phyloP scores from a whole-genome alignment of 1,284 basidiomycete genomes.

The Boletus calvinii region DNA sequence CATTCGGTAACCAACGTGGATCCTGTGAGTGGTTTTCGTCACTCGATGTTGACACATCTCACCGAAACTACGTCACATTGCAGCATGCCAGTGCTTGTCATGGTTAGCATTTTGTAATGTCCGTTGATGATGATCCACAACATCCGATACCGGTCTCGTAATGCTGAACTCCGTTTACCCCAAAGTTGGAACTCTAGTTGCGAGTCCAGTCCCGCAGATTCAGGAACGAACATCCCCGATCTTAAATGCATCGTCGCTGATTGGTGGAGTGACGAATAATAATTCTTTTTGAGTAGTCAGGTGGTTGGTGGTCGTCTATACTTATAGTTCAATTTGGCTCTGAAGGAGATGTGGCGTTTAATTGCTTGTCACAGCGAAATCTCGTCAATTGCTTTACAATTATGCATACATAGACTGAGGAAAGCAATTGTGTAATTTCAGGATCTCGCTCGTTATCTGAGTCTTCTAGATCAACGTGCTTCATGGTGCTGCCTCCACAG shows the following conservation, averaged over 20 bases:
- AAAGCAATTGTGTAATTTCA: background rate
- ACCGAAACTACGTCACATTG: slow-evolving; percentile 19
- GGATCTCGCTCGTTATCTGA: slow-evolving; percentile 4
- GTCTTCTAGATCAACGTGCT: background rate
- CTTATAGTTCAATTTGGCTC: slow-evolving; percentile 14
- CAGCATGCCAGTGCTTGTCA: slow-evolving; percentile 14
- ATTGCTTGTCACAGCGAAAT: slow-evolving; percentile 14
- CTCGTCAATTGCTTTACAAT: slow-evolving; percentile 3
- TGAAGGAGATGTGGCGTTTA: slow-evolving; percentile 29
- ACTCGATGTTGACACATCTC: slow-evolving; percentile 10
- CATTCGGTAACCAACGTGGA: slow-evolving; percentile 17
- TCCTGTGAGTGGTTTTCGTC: slow-evolving; percentile 24
- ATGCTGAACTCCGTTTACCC: slow-evolving; percentile 8
- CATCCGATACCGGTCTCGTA: slow-evolving; percentile 16
- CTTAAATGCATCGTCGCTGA: slow-evolving; percentile 1
- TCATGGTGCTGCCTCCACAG: slow-evolving; percentile 16
- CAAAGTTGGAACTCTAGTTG: background rate
- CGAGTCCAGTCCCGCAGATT: slow-evolving; percentile 2
- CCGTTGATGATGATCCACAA: slow-evolving; percentile 24
- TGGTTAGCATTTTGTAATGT: slow-evolving; percentile 24
- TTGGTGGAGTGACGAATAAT: background rate
- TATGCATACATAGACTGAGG: background rate
- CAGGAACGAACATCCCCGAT: slow-evolving; percentile 4
- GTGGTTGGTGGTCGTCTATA: background rate
- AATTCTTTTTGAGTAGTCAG: background rate